These are phyloP conservation scores for Aspergillus flavus DNA, from an alignment of 2,329 filamentous ascomycete genomes.

Conservation along the genomic window DNA sequence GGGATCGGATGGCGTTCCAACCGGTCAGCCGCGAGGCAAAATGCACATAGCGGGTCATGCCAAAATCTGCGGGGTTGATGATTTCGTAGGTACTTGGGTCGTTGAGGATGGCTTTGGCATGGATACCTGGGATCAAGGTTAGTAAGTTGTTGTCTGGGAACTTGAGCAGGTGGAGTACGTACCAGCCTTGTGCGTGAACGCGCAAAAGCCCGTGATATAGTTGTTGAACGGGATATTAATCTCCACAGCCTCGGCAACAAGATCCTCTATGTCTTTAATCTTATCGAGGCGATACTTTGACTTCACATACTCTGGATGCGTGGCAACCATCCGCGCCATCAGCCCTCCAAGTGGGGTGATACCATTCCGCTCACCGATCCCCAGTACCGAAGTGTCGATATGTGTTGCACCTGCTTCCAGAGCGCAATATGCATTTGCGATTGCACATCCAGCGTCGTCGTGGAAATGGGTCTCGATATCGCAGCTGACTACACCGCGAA, in stretches of 20 bases:
- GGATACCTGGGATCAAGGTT: slow-evolving; percentile 52
- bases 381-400: slow-evolving; percentile 79
- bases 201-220: slow-evolving; percentile 77
- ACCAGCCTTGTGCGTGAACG: slow-evolving; percentile 79
- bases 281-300: slow-evolving; percentile 86
- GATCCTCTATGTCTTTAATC: slow-evolving; percentile 84
- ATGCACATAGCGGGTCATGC: slow-evolving; percentile 83
- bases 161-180: too few species aligned
- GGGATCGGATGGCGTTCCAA: slow-evolving; percentile 94
- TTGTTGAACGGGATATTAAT: slow-evolving; percentile 88
- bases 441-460: slow-evolving; percentile 88
- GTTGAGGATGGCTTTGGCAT: slow-evolving; percentile 82
- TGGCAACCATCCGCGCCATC: slow-evolving; percentile 79
- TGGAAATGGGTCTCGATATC: slow-evolving; percentile 90
- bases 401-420: slow-evolving; percentile 78
- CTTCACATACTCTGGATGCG: slow-evolving; percentile 80
- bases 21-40: slow-evolving; percentile 82
- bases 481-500: slow-evolving; percentile 73
- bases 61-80: slow-evolving; percentile 83
- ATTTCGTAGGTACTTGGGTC: slow-evolving; percentile 89
- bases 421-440: slow-evolving; percentile 84
- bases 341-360: slow-evolving; percentile 59
- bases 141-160: too few species aligned
- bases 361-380: slow-evolving; percentile 85
- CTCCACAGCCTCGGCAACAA: slow-evolving; percentile 78